Evolutionary conservation across 1,284 basidiomycete genomes (phyloP).

Genomic region (Apiotrichum akiyoshidainum): DNA sequence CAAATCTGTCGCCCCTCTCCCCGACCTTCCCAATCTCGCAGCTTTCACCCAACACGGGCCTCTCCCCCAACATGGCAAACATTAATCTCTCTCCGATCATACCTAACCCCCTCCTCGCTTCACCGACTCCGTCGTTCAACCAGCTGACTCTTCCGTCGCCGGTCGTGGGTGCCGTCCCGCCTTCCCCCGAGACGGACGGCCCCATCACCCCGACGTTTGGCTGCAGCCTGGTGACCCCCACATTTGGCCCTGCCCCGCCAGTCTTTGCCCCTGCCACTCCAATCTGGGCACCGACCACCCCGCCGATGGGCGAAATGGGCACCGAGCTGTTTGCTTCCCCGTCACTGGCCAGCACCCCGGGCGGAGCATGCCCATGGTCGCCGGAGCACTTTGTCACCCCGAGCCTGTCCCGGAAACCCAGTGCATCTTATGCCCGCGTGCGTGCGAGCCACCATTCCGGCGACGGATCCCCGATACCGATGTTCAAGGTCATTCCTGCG

Average conservation of each 20-base stretch:
- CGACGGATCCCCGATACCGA: conserved; percentile 23
- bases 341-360: conserved; percentile 4
- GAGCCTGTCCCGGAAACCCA: background rate
- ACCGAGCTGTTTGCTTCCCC: background rate
- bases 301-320: background rate
- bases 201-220: background rate
- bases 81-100: background rate
- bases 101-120: background rate
- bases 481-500: conserved; percentile 48
- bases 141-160: background rate
- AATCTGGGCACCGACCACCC: too few species aligned
- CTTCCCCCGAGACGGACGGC: background rate
- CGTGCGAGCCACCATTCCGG: background rate
- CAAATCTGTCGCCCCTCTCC: background rate
- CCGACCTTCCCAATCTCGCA: background rate
- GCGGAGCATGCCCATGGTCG: background rate
- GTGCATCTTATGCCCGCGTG: background rate
- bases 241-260: too few species aligned
- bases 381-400: background rate
- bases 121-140: background rate
- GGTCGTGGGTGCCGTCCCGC: background rate
- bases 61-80: too few species aligned
- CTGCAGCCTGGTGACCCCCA: background rate
- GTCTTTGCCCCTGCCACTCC: too few species aligned
- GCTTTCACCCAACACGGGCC: background rate